These are phyloP conservation scores for Tolypocladium capitatum DNA, from an alignment of 2,329 filamentous ascomycete species.

Conservation along the genomic window DNA sequence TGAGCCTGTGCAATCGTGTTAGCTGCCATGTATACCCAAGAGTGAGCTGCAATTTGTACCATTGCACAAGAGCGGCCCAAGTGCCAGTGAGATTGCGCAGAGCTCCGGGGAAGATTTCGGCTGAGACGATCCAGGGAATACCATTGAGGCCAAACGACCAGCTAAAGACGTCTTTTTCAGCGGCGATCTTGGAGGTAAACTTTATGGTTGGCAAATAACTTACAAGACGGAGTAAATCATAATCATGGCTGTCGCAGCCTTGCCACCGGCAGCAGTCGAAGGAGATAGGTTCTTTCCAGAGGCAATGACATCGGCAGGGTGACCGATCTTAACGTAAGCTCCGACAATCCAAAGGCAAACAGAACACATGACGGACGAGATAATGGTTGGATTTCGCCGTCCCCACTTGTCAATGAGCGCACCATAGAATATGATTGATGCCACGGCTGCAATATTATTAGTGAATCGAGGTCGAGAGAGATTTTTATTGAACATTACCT, in stretches of 20 bases:
- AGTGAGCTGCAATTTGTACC: constrained; percentile 7
- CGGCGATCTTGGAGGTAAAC: background rate
- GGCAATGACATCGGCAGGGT: constrained; percentile 30
- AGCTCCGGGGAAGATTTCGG: constrained; percentile 30
- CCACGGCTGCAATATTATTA: no score
- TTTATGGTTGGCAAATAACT: constrained; percentile 5
- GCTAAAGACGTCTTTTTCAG: constrained; percentile 7
- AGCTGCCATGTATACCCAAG: background rate
- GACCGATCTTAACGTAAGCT: constrained; percentile 37
- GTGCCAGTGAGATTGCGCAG: constrained; percentile 28
- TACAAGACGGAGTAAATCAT: constrained; percentile 42
- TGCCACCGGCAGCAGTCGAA: constrained; percentile 30
- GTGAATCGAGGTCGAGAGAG: no score
- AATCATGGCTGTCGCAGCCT: constrained; percentile 39
- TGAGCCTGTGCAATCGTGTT: constrained; percentile 11
- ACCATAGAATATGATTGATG: no score
- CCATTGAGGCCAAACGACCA: constrained; percentile 32
- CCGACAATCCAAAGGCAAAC: constrained; percentile 38
- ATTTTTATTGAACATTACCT: no score
- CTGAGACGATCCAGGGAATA: constrained; percentile 30
- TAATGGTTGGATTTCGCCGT: no score
- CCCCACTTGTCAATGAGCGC: no score
- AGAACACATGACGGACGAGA: constrained; percentile 2
- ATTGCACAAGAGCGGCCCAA: constrained; percentile 26
- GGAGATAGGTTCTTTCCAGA: constrained; percentile 27